phyloP scores from a whole-genome alignment of 139 green algal genomes.

The Volvox reticuliferus region DNA sequence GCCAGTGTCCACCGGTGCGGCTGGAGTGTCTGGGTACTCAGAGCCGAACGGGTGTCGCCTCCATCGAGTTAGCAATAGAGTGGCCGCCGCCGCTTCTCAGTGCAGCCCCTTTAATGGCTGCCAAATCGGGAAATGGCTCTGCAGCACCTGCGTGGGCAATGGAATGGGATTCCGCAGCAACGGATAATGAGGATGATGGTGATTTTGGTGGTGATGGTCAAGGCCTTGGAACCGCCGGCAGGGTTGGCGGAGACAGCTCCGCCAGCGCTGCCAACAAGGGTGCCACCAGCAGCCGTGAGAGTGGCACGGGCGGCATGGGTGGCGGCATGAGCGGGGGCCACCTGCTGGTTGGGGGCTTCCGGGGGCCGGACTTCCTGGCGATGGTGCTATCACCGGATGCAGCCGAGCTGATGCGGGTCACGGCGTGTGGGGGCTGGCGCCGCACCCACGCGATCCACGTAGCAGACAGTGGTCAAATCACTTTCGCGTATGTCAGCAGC shows the following conservation, averaged over 20 bases:
- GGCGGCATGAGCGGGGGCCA: neutral
- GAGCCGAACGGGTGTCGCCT: slow-evolving; percentile 16
- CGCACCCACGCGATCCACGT: slow-evolving; percentile 24
- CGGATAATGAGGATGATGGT: neutral
- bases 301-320: neutral
- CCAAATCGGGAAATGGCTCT: too few species aligned
- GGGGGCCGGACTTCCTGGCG: neutral
- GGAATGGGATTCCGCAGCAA: neutral
- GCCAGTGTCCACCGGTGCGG: neutral
- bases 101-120: too few species aligned
- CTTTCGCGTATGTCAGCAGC: slow-evolving; percentile 3
- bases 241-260: neutral
- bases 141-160: too few species aligned
- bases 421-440: slow-evolving; percentile 16
- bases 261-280: neutral
- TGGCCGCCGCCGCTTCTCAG: neutral
- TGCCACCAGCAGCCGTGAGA: neutral
- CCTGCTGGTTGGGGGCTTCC: slow-evolving; percentile 18
- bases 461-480: neutral
- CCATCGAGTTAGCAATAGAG: slow-evolving; percentile 10
- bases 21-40: slow-evolving; percentile 14
- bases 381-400: neutral
- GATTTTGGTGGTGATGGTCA: neutral
- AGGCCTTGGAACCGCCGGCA: neutral
- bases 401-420: slow-evolving; percentile 19